These are phyloP conservation scores for Alternaria incomplexa DNA, from an alignment of 2,329 filamentous ascomycete genomes.

Conservation along the genomic window DNA sequence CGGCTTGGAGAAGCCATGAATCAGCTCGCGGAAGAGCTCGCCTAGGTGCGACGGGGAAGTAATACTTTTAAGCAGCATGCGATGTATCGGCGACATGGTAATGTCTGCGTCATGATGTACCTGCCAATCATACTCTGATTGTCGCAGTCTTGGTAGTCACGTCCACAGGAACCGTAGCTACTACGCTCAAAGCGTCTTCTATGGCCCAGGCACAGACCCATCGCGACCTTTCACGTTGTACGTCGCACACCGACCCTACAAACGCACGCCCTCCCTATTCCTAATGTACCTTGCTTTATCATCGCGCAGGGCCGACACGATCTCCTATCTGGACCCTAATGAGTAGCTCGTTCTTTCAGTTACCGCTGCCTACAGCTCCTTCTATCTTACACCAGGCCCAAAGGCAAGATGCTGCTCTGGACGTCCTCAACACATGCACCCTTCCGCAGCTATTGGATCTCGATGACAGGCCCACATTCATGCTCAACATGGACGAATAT, in stretches of 20 bases:
- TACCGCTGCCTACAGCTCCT: slow-evolving; percentile 1
- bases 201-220: not conserved
- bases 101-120: not conserved
- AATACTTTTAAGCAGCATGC: not conserved
- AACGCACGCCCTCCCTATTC: not conserved
- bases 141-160: not conserved
- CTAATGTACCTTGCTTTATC: slow-evolving; percentile 1
- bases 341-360: slow-evolving; percentile 3
- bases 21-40: not conserved
- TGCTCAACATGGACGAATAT: slow-evolving; percentile 41
- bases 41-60: not conserved
- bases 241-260: not conserved
- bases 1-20: not conserved
- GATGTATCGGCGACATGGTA: not conserved
- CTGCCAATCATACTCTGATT: not conserved
- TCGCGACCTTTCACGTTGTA: not conserved
- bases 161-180: not conserved
- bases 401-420: slow-evolving; percentile 21
- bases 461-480: slow-evolving; percentile 41
- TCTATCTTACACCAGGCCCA: not conserved
- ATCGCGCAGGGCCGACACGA: not conserved
- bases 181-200: not conserved
- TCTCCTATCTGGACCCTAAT: slow-evolving; percentile 2
- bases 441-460: slow-evolving; percentile 39
- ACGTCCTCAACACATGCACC: slow-evolving; percentile 30